phyloP scores from a whole-genome alignment of 306 rosid genomes.

The Prunus mira region DNA sequence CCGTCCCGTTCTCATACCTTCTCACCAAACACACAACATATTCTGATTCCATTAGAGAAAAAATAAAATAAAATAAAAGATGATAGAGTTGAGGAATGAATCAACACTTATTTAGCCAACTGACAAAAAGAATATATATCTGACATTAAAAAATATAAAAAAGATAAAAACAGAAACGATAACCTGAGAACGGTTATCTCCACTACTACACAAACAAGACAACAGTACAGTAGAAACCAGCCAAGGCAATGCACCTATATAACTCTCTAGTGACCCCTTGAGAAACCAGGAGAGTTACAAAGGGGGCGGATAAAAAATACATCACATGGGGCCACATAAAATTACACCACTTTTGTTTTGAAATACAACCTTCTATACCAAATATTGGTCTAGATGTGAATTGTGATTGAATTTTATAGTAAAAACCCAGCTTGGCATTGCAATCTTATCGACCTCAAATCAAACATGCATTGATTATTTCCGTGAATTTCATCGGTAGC shows the following conservation, averaged over 20 bases:
- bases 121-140: conserved; percentile 8
- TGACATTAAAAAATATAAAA: background rate
- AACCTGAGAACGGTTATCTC: conserved; percentile 27
- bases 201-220: conserved; percentile 19
- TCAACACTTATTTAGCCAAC: conserved; percentile 12
- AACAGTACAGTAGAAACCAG: conserved; percentile 28
- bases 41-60: background rate
- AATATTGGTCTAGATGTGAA: conserved; percentile 23
- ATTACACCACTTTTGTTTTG: conserved; percentile 27
- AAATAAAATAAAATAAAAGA: background rate
- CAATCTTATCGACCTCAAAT: conserved; percentile 29
- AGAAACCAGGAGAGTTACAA: conserved; percentile 28
- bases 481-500: conserved; percentile 58
- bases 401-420: conserved; percentile 18
- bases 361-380: conserved; percentile 37
- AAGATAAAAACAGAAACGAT: background rate
- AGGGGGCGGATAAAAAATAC: conserved; percentile 32
- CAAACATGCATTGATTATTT: conserved; percentile 19
- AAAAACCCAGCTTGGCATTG: conserved; percentile 18
- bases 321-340: conserved; percentile 39
- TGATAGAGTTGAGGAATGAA: background rate
- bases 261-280: conserved; percentile 46
- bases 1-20: too few relatives aligned
- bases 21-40: background rate
- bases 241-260: conserved; percentile 23